These are phyloP conservation scores for Neoascochyta sp. DNA, from an alignment of 2,329 filamentous ascomycete species.

Conservation along the genomic window DNA sequence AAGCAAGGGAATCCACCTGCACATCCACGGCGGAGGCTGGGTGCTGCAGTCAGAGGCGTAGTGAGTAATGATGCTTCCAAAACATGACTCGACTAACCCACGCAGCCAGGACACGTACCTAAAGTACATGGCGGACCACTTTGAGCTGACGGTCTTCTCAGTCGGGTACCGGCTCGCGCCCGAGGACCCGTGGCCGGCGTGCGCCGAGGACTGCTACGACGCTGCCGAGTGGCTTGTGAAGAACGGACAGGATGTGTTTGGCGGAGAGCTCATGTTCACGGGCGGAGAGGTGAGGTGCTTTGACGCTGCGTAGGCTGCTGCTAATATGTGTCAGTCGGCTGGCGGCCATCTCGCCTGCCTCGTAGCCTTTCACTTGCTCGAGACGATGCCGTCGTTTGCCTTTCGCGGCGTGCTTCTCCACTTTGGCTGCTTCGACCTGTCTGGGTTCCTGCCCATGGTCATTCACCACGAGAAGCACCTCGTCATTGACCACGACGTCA, in stretches of 20 bases:
- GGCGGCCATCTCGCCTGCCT: conserved; percentile 51
- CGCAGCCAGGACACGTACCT: conserved; percentile 48
- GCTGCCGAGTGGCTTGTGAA: conserved; percentile 53
- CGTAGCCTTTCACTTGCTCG: conserved; percentile 48
- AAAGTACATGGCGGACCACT: conserved; percentile 49
- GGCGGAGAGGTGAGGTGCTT: conserved; percentile 38
- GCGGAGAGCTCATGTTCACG: conserved; percentile 44
- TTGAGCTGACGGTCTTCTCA: conserved; percentile 50
- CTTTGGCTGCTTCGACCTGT: conserved; percentile 53
- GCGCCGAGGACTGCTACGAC: conserved; percentile 56
- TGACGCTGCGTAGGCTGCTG: not conserved
- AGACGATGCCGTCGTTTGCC: conserved; percentile 34
- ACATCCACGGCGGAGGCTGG: conserved; percentile 55
- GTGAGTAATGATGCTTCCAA: conserved; percentile 20
- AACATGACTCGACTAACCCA: conserved; percentile 2
- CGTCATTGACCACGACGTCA: conserved; percentile 47
- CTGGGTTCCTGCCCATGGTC: conserved; percentile 42
- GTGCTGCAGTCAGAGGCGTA: conserved; percentile 42
- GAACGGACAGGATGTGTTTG: conserved; percentile 43
- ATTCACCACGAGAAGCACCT: conserved; percentile 39
- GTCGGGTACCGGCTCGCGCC: conserved; percentile 60
- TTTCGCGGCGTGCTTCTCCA: conserved; percentile 52
- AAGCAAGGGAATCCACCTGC: conserved; percentile 49
- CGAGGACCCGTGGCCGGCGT: conserved; percentile 55
- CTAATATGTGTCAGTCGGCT: conserved; percentile 39